Evolutionary conservation across 169 alveolate species (phyloP), one percentile per base, ranked within the genome.

Genomic region (Plasmodium vinckei): DNA sequence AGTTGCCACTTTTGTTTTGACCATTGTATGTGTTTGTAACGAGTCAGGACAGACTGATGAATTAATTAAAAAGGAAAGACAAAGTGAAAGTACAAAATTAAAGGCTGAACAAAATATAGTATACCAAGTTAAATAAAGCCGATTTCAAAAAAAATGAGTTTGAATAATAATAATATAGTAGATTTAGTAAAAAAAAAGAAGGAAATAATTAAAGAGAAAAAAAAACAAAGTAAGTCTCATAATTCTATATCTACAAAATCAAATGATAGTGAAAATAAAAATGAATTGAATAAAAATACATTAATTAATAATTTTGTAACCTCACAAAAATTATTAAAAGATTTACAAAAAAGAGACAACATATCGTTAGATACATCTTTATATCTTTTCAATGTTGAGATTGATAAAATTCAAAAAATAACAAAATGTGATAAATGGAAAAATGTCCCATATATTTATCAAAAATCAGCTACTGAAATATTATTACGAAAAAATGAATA

Each of bases 391-490:
- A 60, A 47, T 4, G 67, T 75, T 1, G 88, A 75, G 12, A 33
- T 75, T 21, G 47, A 42, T 6, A 75, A 75, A 63, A 75, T 75
- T 12, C 57, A 60, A 19, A 75, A 63, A 54, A 46, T 75, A 3
- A 60, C 10, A 25, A 46, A 61, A 13, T 75, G 88, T 54, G 44
- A 17, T 9, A 46, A 63, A 46, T 75, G 88, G 88, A 21, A 49
- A 19, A 61, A 49, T 4, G 72, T 63, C n/a, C 88, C 88, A 25
- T 75, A 46, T 33, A 65, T 75, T 21, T 75, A 75, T 49, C 73
- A 75, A 42, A 75, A 75, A 56, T 61, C 88, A 63, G 88, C 88
- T 1, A 39, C 61, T 17, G 73, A 75, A 13, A 49, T 75, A n/a
- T 9, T 61, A 17, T 10, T 61, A 33, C 47, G 25, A 12, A 75